Evolutionary conservation across 2,329 filamentous ascomycete genomes (phyloP).

Genomic region (Macrophomina pseudophaseolina): DNA sequence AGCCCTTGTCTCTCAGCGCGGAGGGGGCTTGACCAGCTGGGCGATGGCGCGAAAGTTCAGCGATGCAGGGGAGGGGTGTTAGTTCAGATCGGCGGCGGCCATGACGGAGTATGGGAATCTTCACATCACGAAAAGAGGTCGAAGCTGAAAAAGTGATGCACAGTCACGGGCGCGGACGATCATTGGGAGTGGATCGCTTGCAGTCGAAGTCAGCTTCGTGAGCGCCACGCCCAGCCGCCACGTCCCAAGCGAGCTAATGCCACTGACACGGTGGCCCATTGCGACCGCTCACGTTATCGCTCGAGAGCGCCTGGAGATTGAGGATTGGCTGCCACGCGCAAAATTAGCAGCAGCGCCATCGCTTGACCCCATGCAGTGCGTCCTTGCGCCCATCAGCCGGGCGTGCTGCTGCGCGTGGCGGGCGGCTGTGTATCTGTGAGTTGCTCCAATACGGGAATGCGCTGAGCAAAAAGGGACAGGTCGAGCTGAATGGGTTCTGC

Average conservation of each 20-base stretch:
- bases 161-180: slow-evolving; percentile 22
- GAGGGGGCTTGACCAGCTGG: slow-evolving; percentile 17
- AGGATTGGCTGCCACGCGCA: slow-evolving; percentile 25
- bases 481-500: slow-evolving; percentile 28
- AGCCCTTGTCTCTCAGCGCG: slow-evolving; percentile 16
- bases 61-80: slow-evolving; percentile 22
- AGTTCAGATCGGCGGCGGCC: slow-evolving; percentile 17
- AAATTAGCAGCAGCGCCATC: slow-evolving; percentile 27
- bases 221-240: slow-evolving; percentile 25
- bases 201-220: slow-evolving; percentile 18
- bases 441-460: slow-evolving; percentile 20
- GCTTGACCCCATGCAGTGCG: slow-evolving; percentile 10
- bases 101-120: slow-evolving; percentile 18
- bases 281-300: slow-evolving; percentile 25
- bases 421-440: slow-evolving; percentile 20
- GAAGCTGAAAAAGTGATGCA: slow-evolving; percentile 27
- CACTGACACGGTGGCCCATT: slow-evolving; percentile 16
- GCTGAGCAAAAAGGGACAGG: slow-evolving; percentile 33
- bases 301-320: slow-evolving; percentile 15
- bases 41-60: slow-evolving; percentile 14
- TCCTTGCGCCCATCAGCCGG: slow-evolving; percentile 20
- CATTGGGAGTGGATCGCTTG: slow-evolving; percentile 23
- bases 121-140: slow-evolving; percentile 19
- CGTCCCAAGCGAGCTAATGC: slow-evolving; percentile 20
- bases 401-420: background rate